Conservation (phyloP, 2,329 filamentous ascomycete genomes). For the Orbilia quercus region DNA sequence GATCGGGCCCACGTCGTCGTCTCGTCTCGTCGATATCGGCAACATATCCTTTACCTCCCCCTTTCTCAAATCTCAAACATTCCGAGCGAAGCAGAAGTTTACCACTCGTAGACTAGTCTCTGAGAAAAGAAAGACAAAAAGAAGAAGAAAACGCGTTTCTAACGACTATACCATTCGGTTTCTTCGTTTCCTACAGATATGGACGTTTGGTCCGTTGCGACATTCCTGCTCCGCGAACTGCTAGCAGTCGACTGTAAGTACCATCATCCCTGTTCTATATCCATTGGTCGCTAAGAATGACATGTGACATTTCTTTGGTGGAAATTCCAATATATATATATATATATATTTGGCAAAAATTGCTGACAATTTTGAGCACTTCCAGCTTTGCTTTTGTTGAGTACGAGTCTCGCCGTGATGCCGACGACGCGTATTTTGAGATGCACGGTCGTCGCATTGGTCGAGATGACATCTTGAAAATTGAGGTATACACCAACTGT, state of each 20-base stretch:
- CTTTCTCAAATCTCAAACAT: conserved; percentile 51
- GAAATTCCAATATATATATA: no score
- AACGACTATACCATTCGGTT: conserved; percentile 67
- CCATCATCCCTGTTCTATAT: conserved; percentile 41
- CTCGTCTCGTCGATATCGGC: conserved; percentile 58
- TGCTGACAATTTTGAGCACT: conserved; percentile 3
- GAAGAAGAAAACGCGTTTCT: conserved; percentile 61
- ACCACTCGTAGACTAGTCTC: conserved; percentile 45
- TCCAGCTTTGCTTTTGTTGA: conserved; percentile 94
- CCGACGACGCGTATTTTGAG: conserved; percentile 98
- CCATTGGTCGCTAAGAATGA: conserved; percentile 38
- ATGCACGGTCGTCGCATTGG: conserved; percentile 99
- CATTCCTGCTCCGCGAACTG: conserved; percentile 93
- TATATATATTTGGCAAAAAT: no score
- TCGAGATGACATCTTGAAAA: conserved; percentile 94
- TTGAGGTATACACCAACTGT: conserved; percentile 75
- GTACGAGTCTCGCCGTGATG: conserved; percentile 97
- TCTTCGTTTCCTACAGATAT: conserved; percentile 73
- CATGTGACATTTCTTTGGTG: no score
- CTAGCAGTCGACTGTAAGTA: conserved; percentile 92
- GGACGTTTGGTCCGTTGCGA: conserved; percentile 97
- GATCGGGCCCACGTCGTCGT: conserved; percentile 59
- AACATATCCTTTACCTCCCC: conserved; percentile 33
- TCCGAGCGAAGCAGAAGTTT: conserved; percentile 50
- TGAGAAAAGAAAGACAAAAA: conserved; percentile 28